A percentile compares a stretch with the other conserved stretches of the same genome.
These are phyloP conservation scores for Leishmania tropica DNA, from an alignment of 208 protist genomes.

Conservation along the genomic window DNA sequence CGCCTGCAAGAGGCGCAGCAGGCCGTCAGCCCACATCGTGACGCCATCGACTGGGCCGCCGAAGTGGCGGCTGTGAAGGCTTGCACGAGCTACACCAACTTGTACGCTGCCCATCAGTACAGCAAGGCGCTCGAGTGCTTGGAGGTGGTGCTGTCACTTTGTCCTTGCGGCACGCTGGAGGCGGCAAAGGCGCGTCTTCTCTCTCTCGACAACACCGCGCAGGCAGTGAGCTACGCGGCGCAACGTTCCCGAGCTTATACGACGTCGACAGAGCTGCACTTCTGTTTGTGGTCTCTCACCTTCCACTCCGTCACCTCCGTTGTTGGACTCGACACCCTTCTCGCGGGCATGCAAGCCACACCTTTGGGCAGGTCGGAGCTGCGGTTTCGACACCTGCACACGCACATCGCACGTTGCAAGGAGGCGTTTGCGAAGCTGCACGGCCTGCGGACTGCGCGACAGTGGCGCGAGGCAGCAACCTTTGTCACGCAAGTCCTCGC, in stretches of 20 bases:
- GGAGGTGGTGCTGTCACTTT: constrained; percentile 36
- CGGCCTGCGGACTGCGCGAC: background rate
- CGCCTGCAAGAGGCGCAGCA: constrained; percentile 33
- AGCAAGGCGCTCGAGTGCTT: constrained; percentile 41
- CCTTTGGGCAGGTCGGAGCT: constrained; percentile 28
- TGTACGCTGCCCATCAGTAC: constrained; percentile 52
- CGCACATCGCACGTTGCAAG: constrained; percentile 29
- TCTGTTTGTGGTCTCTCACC: constrained; percentile 44
- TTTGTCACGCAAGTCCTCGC: background rate
- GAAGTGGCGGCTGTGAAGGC: constrained; percentile 47
- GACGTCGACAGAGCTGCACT: constrained; percentile 44
- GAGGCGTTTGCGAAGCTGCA: constrained; percentile 15
- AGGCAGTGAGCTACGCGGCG: constrained; percentile 34
- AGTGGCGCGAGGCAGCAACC: constrained; percentile 11
- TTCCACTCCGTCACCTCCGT: constrained; percentile 46
- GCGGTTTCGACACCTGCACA: constrained; percentile 45
- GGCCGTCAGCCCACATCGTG: constrained; percentile 30
- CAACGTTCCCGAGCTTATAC: constrained; percentile 32
- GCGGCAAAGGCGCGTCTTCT: constrained; percentile 55
- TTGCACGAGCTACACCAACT: constrained; percentile 41
- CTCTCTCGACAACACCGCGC: constrained; percentile 34
- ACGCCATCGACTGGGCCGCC: constrained; percentile 22
- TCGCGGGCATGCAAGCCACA: constrained; percentile 26
- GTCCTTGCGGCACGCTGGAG: constrained; percentile 63
- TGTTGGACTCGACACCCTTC: constrained; percentile 36